These are phyloP conservation scores for slime mould (Dictyostelium discoideum) DNA, from an alignment of 78 protist species.

Conservation along the genomic window DNA sequence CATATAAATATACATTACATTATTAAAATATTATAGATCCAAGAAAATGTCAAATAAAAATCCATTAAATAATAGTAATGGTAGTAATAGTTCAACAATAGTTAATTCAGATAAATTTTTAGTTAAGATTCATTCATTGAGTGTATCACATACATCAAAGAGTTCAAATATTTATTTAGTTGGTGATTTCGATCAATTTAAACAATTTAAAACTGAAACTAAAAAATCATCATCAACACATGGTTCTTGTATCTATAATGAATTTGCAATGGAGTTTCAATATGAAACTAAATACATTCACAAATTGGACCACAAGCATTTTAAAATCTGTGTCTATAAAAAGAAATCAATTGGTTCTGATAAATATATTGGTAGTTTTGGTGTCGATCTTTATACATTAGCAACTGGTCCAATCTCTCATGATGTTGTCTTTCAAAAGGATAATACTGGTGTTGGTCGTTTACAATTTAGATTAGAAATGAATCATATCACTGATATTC, in stretches of 20 bases:
- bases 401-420: slow-evolving; percentile 75
- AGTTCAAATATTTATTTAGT: slow-evolving; percentile 21
- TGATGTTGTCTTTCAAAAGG: slow-evolving; percentile 39
- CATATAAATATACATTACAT: too few species aligned
- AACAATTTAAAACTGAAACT: slow-evolving; percentile 50
- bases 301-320: slow-evolving; percentile 26
- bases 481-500: not conserved
- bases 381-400: slow-evolving; percentile 60
- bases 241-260: not conserved
- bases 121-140: not conserved
- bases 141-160: not conserved
- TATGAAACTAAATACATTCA: slow-evolving; percentile 65
- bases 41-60: not conserved
- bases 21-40: too few species aligned
- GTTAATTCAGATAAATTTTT: slow-evolving; percentile 10
- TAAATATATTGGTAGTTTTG: slow-evolving; percentile 39
- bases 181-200: slow-evolving; percentile 33
- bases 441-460: slow-evolving; percentile 47
- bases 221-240: slow-evolving; percentile 12
- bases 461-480: slow-evolving; percentile 30
- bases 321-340: slow-evolving; percentile 25
- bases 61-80: not conserved
- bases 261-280: slow-evolving; percentile 20
- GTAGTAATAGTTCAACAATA: not conserved
- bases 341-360: slow-evolving; percentile 51